Evolutionary conservation across 75 land plant genomes (phyloP).

Genomic region (Larix kaempferi): DNA sequence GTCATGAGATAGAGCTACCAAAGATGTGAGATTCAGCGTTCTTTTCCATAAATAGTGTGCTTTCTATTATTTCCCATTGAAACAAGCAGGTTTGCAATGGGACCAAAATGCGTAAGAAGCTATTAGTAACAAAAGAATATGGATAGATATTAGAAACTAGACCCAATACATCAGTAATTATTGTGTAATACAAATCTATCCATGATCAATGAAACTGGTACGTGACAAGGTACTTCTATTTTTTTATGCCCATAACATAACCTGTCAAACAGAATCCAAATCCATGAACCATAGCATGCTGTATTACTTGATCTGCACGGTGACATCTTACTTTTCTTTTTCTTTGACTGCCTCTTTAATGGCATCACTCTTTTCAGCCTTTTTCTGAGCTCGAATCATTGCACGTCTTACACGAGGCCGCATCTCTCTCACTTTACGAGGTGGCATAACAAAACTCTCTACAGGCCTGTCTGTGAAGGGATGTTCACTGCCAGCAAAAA

Average conservation of each 20-base stretch:
- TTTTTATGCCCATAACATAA: not conserved
- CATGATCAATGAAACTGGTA: not conserved
- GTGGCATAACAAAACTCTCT: slow-evolving; percentile 81
- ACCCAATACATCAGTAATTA: not conserved
- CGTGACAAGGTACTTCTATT: not conserved
- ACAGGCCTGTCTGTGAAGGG: slow-evolving; percentile 78
- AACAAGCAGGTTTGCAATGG: not conserved
- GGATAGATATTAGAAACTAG: not conserved
- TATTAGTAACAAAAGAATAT: not conserved
- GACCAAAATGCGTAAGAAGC: not conserved
- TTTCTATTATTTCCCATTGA: too few relatives aligned
- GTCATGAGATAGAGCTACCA: too few relatives aligned
- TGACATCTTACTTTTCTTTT: not conserved
- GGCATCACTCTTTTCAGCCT: slow-evolving; percentile 31
- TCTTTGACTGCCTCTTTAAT: not conserved
- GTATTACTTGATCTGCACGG: not conserved
- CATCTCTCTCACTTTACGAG: slow-evolving; percentile 64
- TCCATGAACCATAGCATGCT: not conserved
- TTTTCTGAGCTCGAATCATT: slow-evolving; percentile 69
- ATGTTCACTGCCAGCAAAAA: slow-evolving; percentile 73
- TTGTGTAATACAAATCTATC: not conserved
- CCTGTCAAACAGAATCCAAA: not conserved
- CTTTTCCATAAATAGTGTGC: too few relatives aligned
- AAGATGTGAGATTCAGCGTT: too few relatives aligned
- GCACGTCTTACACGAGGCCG: slow-evolving; percentile 80